These are phyloP conservation scores for Serendipita indica DNA, from an alignment of 768 basidiomycete species.

Conservation along the genomic window DNA sequence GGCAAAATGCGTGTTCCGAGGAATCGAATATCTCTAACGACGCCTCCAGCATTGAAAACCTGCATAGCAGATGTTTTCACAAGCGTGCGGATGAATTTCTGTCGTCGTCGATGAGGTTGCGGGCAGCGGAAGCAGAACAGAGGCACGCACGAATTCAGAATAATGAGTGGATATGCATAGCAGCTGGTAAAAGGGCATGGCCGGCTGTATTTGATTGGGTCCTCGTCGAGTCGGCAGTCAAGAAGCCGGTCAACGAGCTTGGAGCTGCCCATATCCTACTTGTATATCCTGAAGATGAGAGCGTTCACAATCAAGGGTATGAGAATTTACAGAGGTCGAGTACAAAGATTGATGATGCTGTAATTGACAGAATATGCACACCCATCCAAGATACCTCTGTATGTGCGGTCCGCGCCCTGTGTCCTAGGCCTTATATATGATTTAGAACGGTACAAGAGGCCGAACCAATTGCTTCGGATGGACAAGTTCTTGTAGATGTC, in stretches of 20 bases:
- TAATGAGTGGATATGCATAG: conserved; percentile 70
- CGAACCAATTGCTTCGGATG: conserved; percentile 36
- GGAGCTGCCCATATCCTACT: neutral
- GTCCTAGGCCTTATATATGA: neutral
- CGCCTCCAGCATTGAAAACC: conserved; percentile 60
- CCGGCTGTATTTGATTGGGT: no score
- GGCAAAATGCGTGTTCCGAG: conserved; percentile 63
- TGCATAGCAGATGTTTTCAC: conserved; percentile 57
- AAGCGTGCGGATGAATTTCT: conserved; percentile 64
- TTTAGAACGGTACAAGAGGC: conserved; percentile 28
- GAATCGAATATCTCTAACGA: conserved; percentile 64
- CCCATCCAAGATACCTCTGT: conserved; percentile 6
- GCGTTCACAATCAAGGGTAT: neutral
- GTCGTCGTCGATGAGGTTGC: conserved; percentile 8
- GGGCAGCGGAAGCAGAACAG: neutral
- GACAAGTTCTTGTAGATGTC: conserved; percentile 59
- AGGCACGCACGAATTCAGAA: conserved; percentile 45
- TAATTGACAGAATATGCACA: neutral
- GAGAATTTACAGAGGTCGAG: no score
- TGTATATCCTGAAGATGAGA: neutral
- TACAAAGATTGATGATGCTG: neutral
- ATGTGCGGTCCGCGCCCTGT: neutral
- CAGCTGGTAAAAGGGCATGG: conserved; percentile 83
- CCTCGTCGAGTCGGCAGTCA: neutral
- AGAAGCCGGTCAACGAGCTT: conserved; percentile 8